These are phyloP conservation scores for Penicillium bialowiezense DNA, from an alignment of 495 filamentous ascomycete genomes.

Conservation along the genomic window DNA sequence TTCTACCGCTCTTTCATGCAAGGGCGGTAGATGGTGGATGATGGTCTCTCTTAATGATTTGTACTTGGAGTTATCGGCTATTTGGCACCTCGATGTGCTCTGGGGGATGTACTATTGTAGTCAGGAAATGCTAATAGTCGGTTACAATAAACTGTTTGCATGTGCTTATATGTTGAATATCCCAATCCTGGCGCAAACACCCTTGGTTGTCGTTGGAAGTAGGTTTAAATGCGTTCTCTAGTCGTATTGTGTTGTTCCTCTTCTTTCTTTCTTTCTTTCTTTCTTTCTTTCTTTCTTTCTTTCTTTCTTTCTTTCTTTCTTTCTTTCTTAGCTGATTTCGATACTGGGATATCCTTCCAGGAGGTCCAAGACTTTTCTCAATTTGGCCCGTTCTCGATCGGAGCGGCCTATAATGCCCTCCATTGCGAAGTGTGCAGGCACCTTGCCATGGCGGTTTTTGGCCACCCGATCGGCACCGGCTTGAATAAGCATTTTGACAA, in stretches of 20 bases:
- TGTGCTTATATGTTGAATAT: conserved; percentile 1
- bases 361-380: neutral
- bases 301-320: no score
- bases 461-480: neutral
- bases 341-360: no score
- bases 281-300: no score
- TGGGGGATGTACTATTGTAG: conserved; percentile 11
- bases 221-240: no score
- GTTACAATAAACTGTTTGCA: conserved; percentile 9
- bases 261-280: no score
- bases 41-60: conserved; percentile 20
- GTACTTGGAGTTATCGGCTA: conserved; percentile 8
- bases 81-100: conserved; percentile 12
- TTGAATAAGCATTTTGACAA: neutral
- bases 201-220: no score
- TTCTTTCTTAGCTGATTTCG: no score
- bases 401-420: neutral
- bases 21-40: conserved; percentile 41
- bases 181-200: no score
- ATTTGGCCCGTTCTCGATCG: no score
- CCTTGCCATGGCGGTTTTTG: neutral
- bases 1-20: conserved; percentile 80
- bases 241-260: no score
- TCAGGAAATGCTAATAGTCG: conserved; percentile 9
- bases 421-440: neutral